These are phyloP conservation scores for Ascochyta viciae-villosae DNA, from an alignment of 2,329 filamentous ascomycete species.

Conservation along the genomic window DNA sequence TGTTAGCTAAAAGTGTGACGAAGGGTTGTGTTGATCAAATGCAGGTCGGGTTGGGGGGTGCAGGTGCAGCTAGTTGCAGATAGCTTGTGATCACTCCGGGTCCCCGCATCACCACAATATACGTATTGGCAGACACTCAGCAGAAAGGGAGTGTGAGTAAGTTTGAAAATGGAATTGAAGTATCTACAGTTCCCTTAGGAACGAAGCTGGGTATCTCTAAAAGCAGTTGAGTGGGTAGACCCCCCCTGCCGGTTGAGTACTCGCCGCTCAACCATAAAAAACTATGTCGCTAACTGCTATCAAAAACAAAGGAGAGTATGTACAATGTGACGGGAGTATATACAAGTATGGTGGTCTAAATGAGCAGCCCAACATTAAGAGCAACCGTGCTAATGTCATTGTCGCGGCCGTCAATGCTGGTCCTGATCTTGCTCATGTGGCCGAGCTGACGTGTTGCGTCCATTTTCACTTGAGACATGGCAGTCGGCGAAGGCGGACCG, in stretches of 20 bases:
- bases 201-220: slow-evolving; percentile 16
- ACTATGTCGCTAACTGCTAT: slow-evolving; percentile 17
- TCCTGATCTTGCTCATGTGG: slow-evolving; percentile 28
- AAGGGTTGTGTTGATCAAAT: background rate
- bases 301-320: slow-evolving; percentile 8
- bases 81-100: background rate
- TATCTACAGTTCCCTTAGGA: slow-evolving; percentile 8
- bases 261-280: slow-evolving; percentile 7
- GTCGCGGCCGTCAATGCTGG: slow-evolving; percentile 26
- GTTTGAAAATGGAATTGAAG: slow-evolving; percentile 7
- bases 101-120: slow-evolving; percentile 7
- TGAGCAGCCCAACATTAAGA: slow-evolving; percentile 30
- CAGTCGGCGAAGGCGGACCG: slow-evolving; percentile 36
- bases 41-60: background rate
- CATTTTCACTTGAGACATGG: slow-evolving; percentile 28
- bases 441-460: slow-evolving; percentile 30
- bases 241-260: slow-evolving; percentile 11
- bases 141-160: background rate
- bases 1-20: background rate
- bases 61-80: slow-evolving; percentile 8
- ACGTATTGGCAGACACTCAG: background rate
- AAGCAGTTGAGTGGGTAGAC: slow-evolving; percentile 11
- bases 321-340: background rate
- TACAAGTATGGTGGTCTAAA: slow-evolving; percentile 17
- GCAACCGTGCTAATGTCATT: slow-evolving; percentile 26